phyloP scores from a whole-genome alignment of 176 grass and related monocot species.

The Pharus latifolius region DNA sequence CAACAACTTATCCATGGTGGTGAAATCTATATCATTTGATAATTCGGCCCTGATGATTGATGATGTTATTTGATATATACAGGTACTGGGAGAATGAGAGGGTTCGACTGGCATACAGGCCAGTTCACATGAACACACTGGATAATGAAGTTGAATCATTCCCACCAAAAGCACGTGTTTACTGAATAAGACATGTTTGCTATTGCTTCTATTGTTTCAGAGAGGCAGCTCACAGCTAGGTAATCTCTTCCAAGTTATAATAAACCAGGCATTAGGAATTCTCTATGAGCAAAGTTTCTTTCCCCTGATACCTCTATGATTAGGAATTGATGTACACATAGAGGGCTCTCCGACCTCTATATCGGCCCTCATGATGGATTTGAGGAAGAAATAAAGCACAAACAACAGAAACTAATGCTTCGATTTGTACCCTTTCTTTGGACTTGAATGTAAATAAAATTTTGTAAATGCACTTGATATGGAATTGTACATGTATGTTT shows the following conservation, averaged over 20 bases:
- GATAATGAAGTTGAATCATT: slow-evolving; percentile 67
- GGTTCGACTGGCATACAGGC: slow-evolving; percentile 67
- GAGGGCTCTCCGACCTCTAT: too few species aligned
- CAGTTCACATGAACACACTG: slow-evolving; percentile 84
- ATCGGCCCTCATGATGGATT: too few species aligned
- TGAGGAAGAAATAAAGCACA: slow-evolving; percentile 20
- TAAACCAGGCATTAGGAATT: slow-evolving; percentile 21
- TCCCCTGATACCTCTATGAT: too few species aligned
- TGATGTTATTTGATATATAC: not conserved
- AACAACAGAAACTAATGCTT: not conserved
- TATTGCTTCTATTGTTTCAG: too few species aligned
- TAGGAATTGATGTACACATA: too few species aligned
- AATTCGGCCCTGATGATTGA: not conserved
- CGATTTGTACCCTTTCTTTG: not conserved
- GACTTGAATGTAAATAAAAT: slow-evolving; percentile 18
- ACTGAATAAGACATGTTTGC: slow-evolving; percentile 8
- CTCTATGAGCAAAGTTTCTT: too few species aligned
- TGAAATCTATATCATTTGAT: not conserved
- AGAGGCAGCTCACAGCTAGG: not conserved
- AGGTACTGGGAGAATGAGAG: slow-evolving; percentile 86
- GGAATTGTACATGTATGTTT: too few species aligned
- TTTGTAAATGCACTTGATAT: not conserved
- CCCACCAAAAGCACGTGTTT: slow-evolving; percentile 82
- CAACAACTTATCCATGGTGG: not conserved
- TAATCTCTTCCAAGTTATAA: slow-evolving; percentile 15